Conservation (phyloP, 768 basidiomycete species). For the Psilocybe sp. region DNA sequence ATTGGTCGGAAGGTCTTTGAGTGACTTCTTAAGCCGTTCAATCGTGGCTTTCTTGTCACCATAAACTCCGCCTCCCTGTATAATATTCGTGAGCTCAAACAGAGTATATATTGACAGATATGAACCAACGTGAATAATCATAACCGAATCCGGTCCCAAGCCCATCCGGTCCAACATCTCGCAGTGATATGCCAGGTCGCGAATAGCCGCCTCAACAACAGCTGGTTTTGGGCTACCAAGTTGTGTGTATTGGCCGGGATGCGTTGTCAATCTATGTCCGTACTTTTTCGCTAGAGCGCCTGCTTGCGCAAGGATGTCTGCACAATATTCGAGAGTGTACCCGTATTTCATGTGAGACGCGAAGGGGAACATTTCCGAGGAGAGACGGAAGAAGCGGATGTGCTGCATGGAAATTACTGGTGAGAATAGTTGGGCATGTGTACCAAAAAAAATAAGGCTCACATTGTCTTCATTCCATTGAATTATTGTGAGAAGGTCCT, state of each 20-base stretch:
- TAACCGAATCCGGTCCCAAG: slow-evolving; percentile 78
- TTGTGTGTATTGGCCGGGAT: slow-evolving; percentile 87
- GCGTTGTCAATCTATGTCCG: slow-evolving; percentile 78
- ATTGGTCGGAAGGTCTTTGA: slow-evolving; percentile 54
- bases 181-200: slow-evolving; percentile 84
- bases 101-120: not conserved
- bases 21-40: slow-evolving; percentile 69
- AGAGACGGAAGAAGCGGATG: slow-evolving; percentile 86
- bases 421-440: not conserved
- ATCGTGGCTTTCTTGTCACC: slow-evolving; percentile 75
- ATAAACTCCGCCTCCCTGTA: slow-evolving; percentile 77
- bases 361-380: slow-evolving; percentile 92
- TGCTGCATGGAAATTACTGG: slow-evolving; percentile 31
- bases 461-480: slow-evolving; percentile 91
- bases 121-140: slow-evolving; percentile 73
- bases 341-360: slow-evolving; percentile 81
- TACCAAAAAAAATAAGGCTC: slow-evolving; percentile 11
- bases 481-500: slow-evolving; percentile 71
- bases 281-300: slow-evolving; percentile 68
- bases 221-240: slow-evolving; percentile 74
- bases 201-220: slow-evolving; percentile 73
- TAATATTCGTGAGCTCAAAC: slow-evolving; percentile 3
- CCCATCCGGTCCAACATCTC: slow-evolving; percentile 88
- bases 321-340: slow-evolving; percentile 78
- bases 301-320: slow-evolving; percentile 46